These are phyloP conservation scores for Pythium brassicae DNA, from an alignment of 352 stramenopile genomes.

Conservation along the genomic window DNA sequence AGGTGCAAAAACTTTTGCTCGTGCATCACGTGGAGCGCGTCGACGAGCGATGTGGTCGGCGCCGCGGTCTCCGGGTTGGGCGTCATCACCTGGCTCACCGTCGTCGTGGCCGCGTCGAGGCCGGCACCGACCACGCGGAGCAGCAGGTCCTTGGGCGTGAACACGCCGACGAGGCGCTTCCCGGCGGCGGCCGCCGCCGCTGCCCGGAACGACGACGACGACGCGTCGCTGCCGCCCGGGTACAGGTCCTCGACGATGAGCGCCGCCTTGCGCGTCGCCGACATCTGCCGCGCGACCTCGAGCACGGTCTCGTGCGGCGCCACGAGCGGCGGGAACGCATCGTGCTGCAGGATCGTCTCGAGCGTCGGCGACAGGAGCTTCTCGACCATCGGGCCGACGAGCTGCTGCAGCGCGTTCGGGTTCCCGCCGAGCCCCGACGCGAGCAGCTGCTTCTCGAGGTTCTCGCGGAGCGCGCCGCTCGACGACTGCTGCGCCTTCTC, in stretches of 20 bases:
- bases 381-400: conserved; percentile 81
- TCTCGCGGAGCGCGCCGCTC: conserved; percentile 63
- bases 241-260: conserved; percentile 73
- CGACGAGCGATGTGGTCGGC: conserved; percentile 91
- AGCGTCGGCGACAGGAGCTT: conserved; percentile 83
- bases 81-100: conserved; percentile 95
- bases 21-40: conserved; percentile 97
- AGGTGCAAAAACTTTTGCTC: conserved; percentile 97
- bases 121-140: conserved; percentile 92
- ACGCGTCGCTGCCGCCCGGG: conserved; percentile 17
- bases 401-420: conserved; percentile 59
- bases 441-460: conserved; percentile 75
- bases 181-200: conserved; percentile 19
- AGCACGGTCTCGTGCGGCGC: conserved; percentile 75
- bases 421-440: conserved; percentile 47
- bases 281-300: conserved; percentile 85
- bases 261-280: conserved; percentile 71
- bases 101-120: conserved; percentile 86
- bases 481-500: conserved; percentile 88
- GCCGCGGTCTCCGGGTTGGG: conserved; percentile 92
- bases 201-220: conserved; percentile 29
- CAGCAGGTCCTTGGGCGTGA: conserved; percentile 98
- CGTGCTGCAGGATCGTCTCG: conserved; percentile 76
- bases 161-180: conserved; percentile 93
- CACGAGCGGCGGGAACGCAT: conserved; percentile 74